phyloP scores from a whole-genome alignment of 78 protist species.

The Monosiga brevicollis region DNA sequence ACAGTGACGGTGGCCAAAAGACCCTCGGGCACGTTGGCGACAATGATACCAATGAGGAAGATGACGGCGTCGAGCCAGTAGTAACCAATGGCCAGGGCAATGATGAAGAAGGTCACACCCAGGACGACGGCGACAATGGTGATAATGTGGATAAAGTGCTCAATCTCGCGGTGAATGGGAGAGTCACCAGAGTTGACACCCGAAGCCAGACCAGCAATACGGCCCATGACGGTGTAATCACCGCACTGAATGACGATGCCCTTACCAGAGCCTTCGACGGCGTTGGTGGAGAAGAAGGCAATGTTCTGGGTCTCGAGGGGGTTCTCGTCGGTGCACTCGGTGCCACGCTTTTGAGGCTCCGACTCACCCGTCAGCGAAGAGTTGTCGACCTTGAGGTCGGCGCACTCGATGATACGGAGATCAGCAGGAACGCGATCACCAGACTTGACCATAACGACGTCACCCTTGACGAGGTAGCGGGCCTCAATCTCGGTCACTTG shows the following conservation, averaged over 20 bases:
- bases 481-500: conserved; percentile 10
- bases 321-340: conserved; percentile 41
- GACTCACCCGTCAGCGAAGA: conserved; percentile 87
- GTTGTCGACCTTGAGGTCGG: conserved; percentile 51
- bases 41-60: conserved; percentile 21
- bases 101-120: conserved; percentile 34
- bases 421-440: conserved; percentile 78
- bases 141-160: conserved; percentile 67
- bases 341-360: conserved; percentile 60
- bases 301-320: conserved; percentile 62
- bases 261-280: conserved; percentile 59
- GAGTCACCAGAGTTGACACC: conserved; percentile 26
- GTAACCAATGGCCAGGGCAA: conserved; percentile 6
- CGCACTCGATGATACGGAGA: conserved; percentile 36
- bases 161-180: conserved; percentile 67
- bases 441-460: conserved; percentile 34
- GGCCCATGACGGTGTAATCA: conserved; percentile 81
- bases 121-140: conserved; percentile 57
- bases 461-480: conserved; percentile 65
- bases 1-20: conserved; percentile 83
- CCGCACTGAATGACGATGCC: conserved; percentile 76
- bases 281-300: conserved; percentile 61
- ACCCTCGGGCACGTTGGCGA: conserved; percentile 94
- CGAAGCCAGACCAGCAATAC: conserved; percentile 57
- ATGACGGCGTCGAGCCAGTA: conserved; percentile 35